Percentiles rank a stretch among this genome's conserved stretches.
phyloP scores from a whole-genome alignment of 2,329 filamentous ascomycete species.

The Ceratocystis albifundus region DNA sequence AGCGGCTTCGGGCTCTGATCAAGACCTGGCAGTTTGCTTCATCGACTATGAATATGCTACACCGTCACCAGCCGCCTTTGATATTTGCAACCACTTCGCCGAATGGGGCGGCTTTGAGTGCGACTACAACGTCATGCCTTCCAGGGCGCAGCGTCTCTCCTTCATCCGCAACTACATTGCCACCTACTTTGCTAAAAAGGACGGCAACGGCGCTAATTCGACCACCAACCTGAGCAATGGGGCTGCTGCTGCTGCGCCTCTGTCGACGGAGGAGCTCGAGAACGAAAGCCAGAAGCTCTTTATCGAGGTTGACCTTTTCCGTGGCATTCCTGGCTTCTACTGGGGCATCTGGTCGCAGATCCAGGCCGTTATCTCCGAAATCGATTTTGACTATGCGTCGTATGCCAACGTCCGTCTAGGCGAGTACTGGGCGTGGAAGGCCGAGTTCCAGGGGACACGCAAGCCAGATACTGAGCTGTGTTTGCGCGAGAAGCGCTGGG shows the following conservation, averaged over 20 bases:
- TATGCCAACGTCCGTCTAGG: constrained; percentile 79
- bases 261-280: constrained; percentile 37
- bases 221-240: not conserved
- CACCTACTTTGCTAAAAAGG: constrained; percentile 52
- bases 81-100: constrained; percentile 94
- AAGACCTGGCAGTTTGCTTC: constrained; percentile 53
- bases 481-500: constrained; percentile 71
- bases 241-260: constrained; percentile 26
- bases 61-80: constrained; percentile 86
- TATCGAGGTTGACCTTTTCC: constrained; percentile 72
- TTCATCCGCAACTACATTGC: constrained; percentile 78
- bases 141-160: constrained; percentile 58
- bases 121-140: constrained; percentile 75
- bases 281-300: constrained; percentile 58
- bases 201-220: constrained; percentile 26
- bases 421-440: constrained; percentile 90
- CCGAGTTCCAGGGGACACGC: constrained; percentile 55
- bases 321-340: constrained; percentile 79
- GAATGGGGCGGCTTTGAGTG: constrained; percentile 98
- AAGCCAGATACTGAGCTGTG: constrained; percentile 48
- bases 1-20: constrained; percentile 26
- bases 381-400: constrained; percentile 89
- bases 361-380: constrained; percentile 84
- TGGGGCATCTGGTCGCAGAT: constrained; percentile 96
- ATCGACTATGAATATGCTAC: constrained; percentile 99